Conservation (phyloP, 169 alveolate species). For the Eimeria necatrix region DNA sequence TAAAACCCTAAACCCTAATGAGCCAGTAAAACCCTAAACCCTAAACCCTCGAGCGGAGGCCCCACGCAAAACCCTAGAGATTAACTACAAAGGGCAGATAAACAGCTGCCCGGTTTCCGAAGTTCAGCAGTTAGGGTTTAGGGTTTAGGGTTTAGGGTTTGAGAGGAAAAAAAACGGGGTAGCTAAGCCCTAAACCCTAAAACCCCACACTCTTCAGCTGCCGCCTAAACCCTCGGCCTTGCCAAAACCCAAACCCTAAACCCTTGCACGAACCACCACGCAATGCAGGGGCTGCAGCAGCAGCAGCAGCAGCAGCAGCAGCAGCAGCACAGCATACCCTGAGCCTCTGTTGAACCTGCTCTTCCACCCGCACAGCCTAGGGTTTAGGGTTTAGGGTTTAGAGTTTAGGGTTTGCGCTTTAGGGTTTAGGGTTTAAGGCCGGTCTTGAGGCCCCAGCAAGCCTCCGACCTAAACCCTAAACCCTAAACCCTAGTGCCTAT, state of each 20-base stretch:
- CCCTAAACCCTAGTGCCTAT: neutral
- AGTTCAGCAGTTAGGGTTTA: neutral
- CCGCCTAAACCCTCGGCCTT: neutral
- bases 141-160: neutral
- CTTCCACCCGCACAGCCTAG: neutral
- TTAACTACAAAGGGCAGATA: no score
- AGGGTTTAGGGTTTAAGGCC: neutral
- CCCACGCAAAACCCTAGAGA: no score
- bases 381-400: neutral
- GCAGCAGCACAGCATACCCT: neutral
- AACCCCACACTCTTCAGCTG: neutral
- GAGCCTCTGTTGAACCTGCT: neutral
- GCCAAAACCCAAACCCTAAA: neutral
- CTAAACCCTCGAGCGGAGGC: no score
- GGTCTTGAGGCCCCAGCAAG: neutral
- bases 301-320: neutral
- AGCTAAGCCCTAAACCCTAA: neutral
- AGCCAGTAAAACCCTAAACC: neutral
- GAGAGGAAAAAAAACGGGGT: neutral
- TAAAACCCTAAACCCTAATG: neutral
- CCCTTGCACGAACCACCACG: neutral
- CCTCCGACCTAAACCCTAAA: neutral
- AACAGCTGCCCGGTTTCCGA: no score
- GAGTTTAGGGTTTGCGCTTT: neutral
- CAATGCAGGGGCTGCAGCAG: neutral